Evolutionary conservation across 345 rosid species (phyloP).

Genomic region (Rubroshorea leprosula): DNA sequence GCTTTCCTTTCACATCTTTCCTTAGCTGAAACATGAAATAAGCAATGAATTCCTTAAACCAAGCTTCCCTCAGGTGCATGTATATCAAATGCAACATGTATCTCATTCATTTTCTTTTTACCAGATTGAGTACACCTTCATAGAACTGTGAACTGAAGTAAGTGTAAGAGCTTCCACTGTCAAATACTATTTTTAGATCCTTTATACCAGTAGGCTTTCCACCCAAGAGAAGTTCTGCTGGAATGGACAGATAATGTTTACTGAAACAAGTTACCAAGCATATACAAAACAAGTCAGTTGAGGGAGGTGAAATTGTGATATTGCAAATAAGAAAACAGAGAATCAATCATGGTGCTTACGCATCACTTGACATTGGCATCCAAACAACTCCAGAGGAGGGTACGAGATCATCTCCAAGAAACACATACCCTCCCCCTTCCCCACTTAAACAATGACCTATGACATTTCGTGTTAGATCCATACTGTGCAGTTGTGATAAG

Average conservation of each 20-base stretch:
- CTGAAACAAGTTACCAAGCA: constrained; percentile 50
- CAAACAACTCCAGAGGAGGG: constrained; percentile 60
- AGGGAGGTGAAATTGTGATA: background rate
- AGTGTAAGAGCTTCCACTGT: constrained; percentile 91
- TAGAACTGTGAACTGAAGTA: constrained; percentile 60
- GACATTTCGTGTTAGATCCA: constrained; percentile 47
- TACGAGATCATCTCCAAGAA: constrained; percentile 60
- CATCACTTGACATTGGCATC: constrained; percentile 41
- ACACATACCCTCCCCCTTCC: constrained; percentile 72
- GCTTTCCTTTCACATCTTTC: constrained; percentile 40
- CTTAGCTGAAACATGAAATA: constrained; percentile 31
- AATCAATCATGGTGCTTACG: constrained; percentile 34
- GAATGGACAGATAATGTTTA: constrained; percentile 56
- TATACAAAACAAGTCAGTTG: background rate
- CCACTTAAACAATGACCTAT: constrained; percentile 79
- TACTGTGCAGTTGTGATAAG: constrained; percentile 44
- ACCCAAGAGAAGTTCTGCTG: constrained; percentile 57
- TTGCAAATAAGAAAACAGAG: background rate
- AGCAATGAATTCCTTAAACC: constrained; percentile 4
- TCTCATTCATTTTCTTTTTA: constrained; percentile 20
- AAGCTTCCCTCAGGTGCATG: no score
- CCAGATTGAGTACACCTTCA: constrained; percentile 44
- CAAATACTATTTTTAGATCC: constrained; percentile 53
- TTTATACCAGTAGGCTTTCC: constrained; percentile 53
- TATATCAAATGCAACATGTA: background rate